These are phyloP conservation scores for Pseudomassariella vexata DNA, from an alignment of 2,329 filamentous ascomycete genomes.

Conservation along the genomic window DNA sequence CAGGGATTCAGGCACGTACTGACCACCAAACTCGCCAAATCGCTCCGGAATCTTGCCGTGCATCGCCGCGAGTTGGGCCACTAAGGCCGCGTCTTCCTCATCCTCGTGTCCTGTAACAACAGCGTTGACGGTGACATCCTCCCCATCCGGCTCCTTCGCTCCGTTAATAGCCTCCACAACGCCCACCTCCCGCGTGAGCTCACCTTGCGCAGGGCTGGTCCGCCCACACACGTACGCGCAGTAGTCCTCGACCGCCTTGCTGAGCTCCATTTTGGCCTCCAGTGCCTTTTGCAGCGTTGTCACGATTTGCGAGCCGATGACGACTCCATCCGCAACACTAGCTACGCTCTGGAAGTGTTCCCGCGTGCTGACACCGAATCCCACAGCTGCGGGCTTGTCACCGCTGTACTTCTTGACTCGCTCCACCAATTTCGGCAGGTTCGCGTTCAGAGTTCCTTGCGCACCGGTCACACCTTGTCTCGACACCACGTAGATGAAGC, in stretches of 20 bases:
- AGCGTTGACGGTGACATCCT: constrained; percentile 60
- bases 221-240: constrained; percentile 63
- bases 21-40: constrained; percentile 93
- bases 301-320: constrained; percentile 94
- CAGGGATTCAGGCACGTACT: constrained; percentile 94
- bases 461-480: constrained; percentile 96
- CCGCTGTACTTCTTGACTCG: constrained; percentile 91
- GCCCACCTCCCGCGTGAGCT: constrained; percentile 58
- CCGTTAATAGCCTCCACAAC: constrained; percentile 62
- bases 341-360: constrained; percentile 89
- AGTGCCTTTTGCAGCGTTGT: constrained; percentile 68
- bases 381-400: constrained; percentile 83
- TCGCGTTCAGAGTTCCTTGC: constrained; percentile 72
- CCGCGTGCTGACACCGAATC: constrained; percentile 91
- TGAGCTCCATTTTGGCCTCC: constrained; percentile 57
- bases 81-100: constrained; percentile 50
- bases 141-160: constrained; percentile 52
- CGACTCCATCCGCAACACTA: constrained; percentile 83
- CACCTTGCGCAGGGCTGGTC: constrained; percentile 25
- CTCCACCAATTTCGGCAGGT: constrained; percentile 73
- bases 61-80: constrained; percentile 78
- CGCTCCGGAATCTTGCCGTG: constrained; percentile 76
- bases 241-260: constrained; percentile 80
- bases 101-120: constrained; percentile 49
- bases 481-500: constrained; percentile 98